Base-by-base conservation (phyloP, 1,284 basidiomycete species). In the Moesziomyces parantarcticus region DNA sequence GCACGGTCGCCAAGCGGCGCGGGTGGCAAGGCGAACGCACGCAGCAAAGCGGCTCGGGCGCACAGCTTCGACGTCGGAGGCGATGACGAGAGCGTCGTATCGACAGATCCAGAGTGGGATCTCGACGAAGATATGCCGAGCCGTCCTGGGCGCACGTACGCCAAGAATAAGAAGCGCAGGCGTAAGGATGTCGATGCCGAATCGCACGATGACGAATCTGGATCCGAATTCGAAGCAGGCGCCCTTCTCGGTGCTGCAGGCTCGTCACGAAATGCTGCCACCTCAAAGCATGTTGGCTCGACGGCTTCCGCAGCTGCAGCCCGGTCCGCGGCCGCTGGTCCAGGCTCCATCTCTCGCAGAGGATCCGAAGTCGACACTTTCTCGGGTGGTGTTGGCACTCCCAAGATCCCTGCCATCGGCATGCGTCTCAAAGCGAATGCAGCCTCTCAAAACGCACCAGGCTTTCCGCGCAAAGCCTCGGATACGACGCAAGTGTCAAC, bases 341-440 rank as follows among this genome's bases (percentile, higher is more conserved):
- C 34, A 3, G 57, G 50, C 22, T 9, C 22, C n/a, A 50, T 50
- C 16, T 64, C 64, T 8, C 56, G 56, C 23, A 50, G 51, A 43
- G 62, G 48, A 6, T 71, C 65, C 2, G 70, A 68, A 20, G 54
- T 53, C 14, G 62, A 52, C 14, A 41, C 45, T 0, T 49, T 61
- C 9, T 42, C 65, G 0, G 51, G 50, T 25, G 61, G 44, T 13
- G 22, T 29, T 11, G 50, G 44, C 8, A 74, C 61, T 7, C 52
- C 66, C 39, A 65, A 64, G 43, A 58, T 60, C 6, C 55, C 58
- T 9, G 44, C 61, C 23, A 67, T 77, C 16, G 70, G 68, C 41
- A 75, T 77, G 64, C 66, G 67, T 36, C 65, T 79, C 40, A 79
- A 79, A 52, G 56, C 76, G 10, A 75, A 75, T 45, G 49, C 63